These are phyloP conservation scores for Aspergillus sclerotialis DNA, from an alignment of 2,329 filamentous ascomycete species.

Conservation along the genomic window DNA sequence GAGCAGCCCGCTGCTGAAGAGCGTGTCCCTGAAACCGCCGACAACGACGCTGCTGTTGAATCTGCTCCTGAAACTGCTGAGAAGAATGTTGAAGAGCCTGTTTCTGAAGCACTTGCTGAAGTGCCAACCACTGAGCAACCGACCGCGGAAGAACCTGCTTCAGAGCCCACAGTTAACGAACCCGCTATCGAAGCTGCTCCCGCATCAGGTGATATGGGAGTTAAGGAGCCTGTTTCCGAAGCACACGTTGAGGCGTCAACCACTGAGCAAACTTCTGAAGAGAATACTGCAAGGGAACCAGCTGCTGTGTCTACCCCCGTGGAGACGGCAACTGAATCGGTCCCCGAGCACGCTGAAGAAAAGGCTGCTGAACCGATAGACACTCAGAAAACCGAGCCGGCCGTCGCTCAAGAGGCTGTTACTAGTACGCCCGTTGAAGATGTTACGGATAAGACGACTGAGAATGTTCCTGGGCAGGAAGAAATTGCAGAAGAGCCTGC, in stretches of 20 bases:
- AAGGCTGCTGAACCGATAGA: conserved; percentile 1
- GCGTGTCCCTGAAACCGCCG: neutral
- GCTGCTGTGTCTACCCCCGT: neutral
- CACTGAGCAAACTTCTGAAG: conserved; percentile 1
- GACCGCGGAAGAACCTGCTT: neutral
- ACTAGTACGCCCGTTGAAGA: neutral
- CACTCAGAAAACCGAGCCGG: conserved; percentile 1
- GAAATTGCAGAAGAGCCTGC: neutral
- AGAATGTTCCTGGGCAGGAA: neutral
- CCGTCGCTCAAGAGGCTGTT: neutral
- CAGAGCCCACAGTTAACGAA: conserved; percentile 4
- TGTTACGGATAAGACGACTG: neutral
- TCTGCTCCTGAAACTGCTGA: conserved; percentile 1
- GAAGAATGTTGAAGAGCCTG: conserved; percentile 2
- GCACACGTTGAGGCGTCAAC: conserved; percentile 2
- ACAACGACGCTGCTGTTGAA: conserved; percentile 5
- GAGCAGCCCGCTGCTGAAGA: conserved; percentile 3
- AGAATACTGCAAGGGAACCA: conserved; percentile 5
- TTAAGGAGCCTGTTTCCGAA: conserved; percentile 1
- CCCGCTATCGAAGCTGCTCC: neutral
- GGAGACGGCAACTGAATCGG: conserved; percentile 5
- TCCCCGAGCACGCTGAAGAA: conserved; percentile 8
- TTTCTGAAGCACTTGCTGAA: conserved; percentile 4
- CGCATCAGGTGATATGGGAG: conserved; percentile 1
- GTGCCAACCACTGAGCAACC: conserved; percentile 1